These are phyloP conservation scores for Phytopythium oedochilum DNA, from an alignment of 352 stramenopile genomes.

Conservation along the genomic window DNA sequence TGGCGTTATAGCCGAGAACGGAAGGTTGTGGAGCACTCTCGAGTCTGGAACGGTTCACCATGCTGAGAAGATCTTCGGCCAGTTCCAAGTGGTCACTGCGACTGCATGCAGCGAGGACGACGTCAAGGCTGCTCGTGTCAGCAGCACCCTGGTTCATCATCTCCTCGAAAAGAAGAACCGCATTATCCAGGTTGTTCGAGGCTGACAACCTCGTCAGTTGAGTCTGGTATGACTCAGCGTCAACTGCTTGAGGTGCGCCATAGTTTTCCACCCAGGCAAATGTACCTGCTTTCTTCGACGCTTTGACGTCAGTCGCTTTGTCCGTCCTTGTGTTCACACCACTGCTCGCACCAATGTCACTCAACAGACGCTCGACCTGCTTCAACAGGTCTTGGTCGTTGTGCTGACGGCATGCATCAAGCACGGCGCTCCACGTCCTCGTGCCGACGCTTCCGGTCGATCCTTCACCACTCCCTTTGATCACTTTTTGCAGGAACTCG, in stretches of 20 bases:
- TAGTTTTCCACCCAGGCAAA: background rate
- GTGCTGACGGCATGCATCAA: conserved; percentile 44
- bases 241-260: background rate
- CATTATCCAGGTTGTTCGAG: background rate
- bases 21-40: background rate
- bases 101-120: conserved; percentile 29
- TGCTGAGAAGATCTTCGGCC: conserved; percentile 27
- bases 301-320: background rate
- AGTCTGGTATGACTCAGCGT: background rate
- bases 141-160: conserved; percentile 19
- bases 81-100: conserved; percentile 19
- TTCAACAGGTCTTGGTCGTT: conserved; percentile 33
- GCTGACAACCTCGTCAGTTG: background rate
- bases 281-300: too few relatives aligned
- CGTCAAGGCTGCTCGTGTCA: conserved; percentile 26
- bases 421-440: conserved; percentile 31
- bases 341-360: background rate
- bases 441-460: background rate
- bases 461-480: background rate
- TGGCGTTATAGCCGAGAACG: conserved; percentile 32
- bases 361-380: background rate
- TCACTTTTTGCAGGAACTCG: conserved; percentile 11
- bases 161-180: conserved; percentile 19
- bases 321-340: background rate
- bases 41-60: conserved; percentile 21